Percentiles rank a stretch among this genome's conserved stretches.
These are phyloP conservation scores for Beauveria australis DNA, from an alignment of 2,329 filamentous ascomycete species.

Conservation along the genomic window DNA sequence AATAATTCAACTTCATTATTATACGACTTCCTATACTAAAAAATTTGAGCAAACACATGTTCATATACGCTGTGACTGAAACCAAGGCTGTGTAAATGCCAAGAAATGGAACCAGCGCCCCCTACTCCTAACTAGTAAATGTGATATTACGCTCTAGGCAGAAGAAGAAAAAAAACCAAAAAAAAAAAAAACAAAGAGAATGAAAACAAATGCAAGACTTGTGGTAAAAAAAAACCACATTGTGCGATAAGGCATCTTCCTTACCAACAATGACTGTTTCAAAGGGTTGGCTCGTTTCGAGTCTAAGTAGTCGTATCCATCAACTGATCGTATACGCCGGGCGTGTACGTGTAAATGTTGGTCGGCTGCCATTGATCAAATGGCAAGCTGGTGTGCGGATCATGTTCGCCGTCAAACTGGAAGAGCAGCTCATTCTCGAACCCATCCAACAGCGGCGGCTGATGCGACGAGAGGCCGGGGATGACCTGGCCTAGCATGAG, in stretches of 20 bases:
- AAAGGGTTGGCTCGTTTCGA: background rate
- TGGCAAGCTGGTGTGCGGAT: background rate
- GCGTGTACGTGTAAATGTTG: constrained; percentile 11
- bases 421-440: constrained; percentile 38
- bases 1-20: too few species aligned
- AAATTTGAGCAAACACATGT: background rate
- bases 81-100: background rate
- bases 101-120: background rate
- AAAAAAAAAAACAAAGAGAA: background rate
- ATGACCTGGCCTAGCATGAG: background rate
- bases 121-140: background rate
- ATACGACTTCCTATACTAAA: background rate
- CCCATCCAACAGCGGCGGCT: constrained; percentile 28
- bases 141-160: background rate
- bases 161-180: background rate
- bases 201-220: too few species aligned
- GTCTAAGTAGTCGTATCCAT: background rate
- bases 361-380: background rate
- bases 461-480: background rate
- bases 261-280: too few species aligned
- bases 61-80: background rate
- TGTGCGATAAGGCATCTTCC: too few species aligned
- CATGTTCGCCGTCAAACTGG: constrained; percentile 29
- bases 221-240: too few species aligned
- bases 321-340: background rate